A percentile compares a stretch with the other conserved stretches of the same genome.
Conservation (phyloP, 2,329 filamentous ascomycete species). For the Scortechinia acanthostroma region DNA sequence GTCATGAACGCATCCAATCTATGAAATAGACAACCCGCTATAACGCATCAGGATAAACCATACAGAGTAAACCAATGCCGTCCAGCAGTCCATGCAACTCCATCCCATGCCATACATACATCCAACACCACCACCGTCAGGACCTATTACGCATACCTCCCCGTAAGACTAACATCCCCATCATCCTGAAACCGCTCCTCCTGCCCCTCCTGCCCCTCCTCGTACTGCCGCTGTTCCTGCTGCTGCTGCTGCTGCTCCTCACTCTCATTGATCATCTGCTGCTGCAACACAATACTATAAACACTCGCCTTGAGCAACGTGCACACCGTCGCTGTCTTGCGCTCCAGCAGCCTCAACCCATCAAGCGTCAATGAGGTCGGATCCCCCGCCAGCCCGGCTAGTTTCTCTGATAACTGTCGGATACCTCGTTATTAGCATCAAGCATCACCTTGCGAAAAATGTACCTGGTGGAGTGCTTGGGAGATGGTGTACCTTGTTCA, state of each 20-base stretch:
- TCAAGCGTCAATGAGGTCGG: constrained; percentile 59
- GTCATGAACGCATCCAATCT: too few relatives aligned
- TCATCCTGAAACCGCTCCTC: not conserved
- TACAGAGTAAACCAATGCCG: too few relatives aligned
- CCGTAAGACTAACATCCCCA: not conserved
- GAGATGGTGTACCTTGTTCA: constrained; percentile 46
- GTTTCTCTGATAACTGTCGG: constrained; percentile 29
- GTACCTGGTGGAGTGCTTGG: not conserved
- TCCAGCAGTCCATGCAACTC: too few relatives aligned
- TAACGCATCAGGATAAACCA: too few relatives aligned
- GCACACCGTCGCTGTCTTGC: constrained; percentile 67
- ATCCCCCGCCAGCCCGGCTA: constrained; percentile 36
- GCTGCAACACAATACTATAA: constrained; percentile 70
- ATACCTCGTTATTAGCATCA: too few relatives aligned
- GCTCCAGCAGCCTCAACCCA: constrained; percentile 55
- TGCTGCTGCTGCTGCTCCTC: constrained; percentile 8
- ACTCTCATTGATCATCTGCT: constrained; percentile 48
- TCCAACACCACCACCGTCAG: not conserved
- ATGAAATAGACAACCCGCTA: too few relatives aligned
- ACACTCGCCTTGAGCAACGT: constrained; percentile 70
- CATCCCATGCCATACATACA: too few relatives aligned
- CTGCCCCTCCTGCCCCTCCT: not conserved
- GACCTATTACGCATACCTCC: not conserved
- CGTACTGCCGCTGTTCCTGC: constrained; percentile 16
- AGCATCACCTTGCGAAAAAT: not conserved